A percentile compares a stretch with the other conserved stretches of the same genome.
phyloP scores from a whole-genome alignment of 1,284 basidiomycete genomes.

The Rhizoctonia solani region DNA sequence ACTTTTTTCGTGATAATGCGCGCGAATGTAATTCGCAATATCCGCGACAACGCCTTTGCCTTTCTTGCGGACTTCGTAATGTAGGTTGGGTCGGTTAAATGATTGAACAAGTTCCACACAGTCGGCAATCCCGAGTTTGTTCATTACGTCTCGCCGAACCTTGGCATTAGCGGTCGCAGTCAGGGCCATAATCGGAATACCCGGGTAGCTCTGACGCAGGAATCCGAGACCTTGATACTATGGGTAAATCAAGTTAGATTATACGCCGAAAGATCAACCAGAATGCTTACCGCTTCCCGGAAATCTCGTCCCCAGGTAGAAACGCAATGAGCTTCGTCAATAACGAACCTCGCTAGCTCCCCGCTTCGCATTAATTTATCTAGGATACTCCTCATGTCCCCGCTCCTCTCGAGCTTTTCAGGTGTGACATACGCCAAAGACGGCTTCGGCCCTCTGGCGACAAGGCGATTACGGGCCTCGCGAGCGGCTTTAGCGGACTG shows the following conservation, averaged over 20 bases:
- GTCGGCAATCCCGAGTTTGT: constrained; percentile 64
- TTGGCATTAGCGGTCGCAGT: constrained; percentile 89
- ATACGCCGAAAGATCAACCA: constrained; percentile 4
- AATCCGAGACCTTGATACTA: constrained; percentile 71
- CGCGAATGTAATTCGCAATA: constrained; percentile 75
- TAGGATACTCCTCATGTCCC: constrained; percentile 61
- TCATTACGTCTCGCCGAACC: constrained; percentile 79
- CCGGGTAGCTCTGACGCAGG: constrained; percentile 73
- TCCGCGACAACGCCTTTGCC: constrained; percentile 57
- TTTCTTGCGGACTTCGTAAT: constrained; percentile 77
- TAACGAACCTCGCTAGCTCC: constrained; percentile 84
- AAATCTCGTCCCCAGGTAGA: constrained; percentile 86
- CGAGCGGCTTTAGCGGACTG: constrained; percentile 55
- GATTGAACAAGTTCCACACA: constrained; percentile 75
- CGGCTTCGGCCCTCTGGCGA: constrained; percentile 53
- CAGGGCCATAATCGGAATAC: constrained; percentile 91
- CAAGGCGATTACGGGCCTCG: constrained; percentile 46
- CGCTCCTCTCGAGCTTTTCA: constrained; percentile 77
- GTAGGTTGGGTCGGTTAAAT: constrained; percentile 91
- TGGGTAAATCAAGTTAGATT: constrained; percentile 37
- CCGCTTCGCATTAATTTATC: constrained; percentile 58
- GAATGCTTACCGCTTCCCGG: constrained; percentile 64
- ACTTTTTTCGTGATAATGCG: constrained; percentile 61
- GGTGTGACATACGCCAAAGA: constrained; percentile 90
- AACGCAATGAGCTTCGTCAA: constrained; percentile 97